Conservation (phyloP, 208 protist species). For the Trypanosoma caninum region DNA sequence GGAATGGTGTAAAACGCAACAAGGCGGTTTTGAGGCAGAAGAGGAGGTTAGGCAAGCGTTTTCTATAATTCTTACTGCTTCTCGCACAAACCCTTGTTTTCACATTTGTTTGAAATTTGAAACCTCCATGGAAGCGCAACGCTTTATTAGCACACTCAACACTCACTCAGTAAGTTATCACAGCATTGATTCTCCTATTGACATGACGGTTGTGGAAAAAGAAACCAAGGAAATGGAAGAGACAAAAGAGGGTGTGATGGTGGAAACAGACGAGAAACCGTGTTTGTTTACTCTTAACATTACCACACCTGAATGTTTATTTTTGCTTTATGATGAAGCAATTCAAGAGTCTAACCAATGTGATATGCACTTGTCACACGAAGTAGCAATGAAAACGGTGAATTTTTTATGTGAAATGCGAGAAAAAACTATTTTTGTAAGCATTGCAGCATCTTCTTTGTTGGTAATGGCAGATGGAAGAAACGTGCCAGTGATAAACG, state of each 20-base stretch:
- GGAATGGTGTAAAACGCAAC: slow-evolving; percentile 12
- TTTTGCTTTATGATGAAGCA: slow-evolving; percentile 6
- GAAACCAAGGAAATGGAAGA: slow-evolving; percentile 4
- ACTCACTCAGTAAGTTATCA: slow-evolving; percentile 12
- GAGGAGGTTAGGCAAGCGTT: slow-evolving; percentile 14
- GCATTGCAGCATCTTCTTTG: not conserved
- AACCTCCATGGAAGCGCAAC: slow-evolving; percentile 5
- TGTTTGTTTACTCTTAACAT: slow-evolving; percentile 8
- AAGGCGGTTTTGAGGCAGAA: slow-evolving; percentile 4
- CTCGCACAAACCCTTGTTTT: slow-evolving; percentile 30
- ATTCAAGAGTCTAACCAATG: not conserved
- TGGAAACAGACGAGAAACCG: not conserved
- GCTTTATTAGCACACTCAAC: slow-evolving; percentile 8
- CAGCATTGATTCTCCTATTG: slow-evolving; percentile 2
- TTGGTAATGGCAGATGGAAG: not conserved
- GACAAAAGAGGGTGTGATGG: not conserved
- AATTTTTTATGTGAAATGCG: slow-evolving; percentile 8
- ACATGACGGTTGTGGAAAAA: slow-evolving; percentile 13
- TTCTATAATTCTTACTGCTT: slow-evolving; percentile 1
- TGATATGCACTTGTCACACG: not conserved
- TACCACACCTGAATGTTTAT: not conserved
- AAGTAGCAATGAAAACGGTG: not conserved
- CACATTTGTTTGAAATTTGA: slow-evolving; percentile 15
- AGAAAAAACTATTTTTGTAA: not conserved
- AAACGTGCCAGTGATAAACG: not conserved